These are phyloP conservation scores for Penicillium aurantiogriseum DNA, from an alignment of 2,329 filamentous ascomycete species.

Conservation along the genomic window DNA sequence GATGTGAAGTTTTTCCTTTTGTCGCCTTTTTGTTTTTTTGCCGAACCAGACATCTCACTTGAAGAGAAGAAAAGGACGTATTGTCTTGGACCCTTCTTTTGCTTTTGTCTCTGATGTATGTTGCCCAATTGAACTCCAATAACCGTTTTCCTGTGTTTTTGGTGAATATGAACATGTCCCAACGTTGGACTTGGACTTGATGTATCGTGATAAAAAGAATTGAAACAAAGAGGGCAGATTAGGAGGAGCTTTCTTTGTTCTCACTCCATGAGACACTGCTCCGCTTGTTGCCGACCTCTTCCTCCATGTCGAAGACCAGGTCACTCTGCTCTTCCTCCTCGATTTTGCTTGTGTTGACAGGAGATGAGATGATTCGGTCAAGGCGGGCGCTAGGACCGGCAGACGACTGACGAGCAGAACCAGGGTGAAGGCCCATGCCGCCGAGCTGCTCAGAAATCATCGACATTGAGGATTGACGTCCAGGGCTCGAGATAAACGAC, in stretches of 20 bases:
- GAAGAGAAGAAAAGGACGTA: conserved; percentile 3
- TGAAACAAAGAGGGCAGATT: conserved; percentile 15
- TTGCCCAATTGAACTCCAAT: conserved; percentile 23
- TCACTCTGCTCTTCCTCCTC: conserved; percentile 49
- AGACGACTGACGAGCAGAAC: conserved; percentile 39
- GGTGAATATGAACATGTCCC: conserved; percentile 9
- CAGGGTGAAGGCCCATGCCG: conserved; percentile 45
- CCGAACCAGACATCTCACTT: not conserved
- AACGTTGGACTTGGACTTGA: conserved; percentile 10
- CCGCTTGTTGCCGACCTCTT: conserved; percentile 49
- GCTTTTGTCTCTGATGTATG: conserved; percentile 18
- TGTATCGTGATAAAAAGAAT: conserved; percentile 19
- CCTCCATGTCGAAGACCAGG: conserved; percentile 52
- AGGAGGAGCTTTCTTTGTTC: conserved; percentile 33
- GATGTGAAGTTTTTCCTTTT: not conserved
- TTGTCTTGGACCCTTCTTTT: conserved; percentile 17
- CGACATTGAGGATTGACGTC: conserved; percentile 58
- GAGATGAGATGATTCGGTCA: conserved; percentile 48
- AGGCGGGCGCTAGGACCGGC: conserved; percentile 35
- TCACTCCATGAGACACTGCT: conserved; percentile 38
- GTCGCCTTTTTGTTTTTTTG: conserved; percentile 7
- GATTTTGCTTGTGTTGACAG: conserved; percentile 46
- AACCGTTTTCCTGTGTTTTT: conserved; percentile 15
- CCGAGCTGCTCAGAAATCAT: conserved; percentile 61
- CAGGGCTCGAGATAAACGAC: conserved; percentile 55